Base-by-base conservation (phyloP, 108 stramenopile genomes). In the Phaeodactylum tricornutum region DNA sequence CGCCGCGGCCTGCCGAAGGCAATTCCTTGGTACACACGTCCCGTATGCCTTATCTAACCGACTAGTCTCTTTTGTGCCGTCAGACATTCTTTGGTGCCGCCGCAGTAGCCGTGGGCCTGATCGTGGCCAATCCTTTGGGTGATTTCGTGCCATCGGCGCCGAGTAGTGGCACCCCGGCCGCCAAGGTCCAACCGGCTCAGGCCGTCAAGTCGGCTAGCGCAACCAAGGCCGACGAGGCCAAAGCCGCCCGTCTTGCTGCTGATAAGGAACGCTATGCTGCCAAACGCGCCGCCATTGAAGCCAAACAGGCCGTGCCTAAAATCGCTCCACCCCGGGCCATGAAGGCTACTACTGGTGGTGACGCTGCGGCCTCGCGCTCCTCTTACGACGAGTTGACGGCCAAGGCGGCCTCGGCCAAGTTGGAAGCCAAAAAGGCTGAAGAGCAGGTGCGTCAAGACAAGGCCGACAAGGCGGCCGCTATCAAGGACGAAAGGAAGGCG, bases 1-100 rank as follows among this genome's bases (percentile, higher is more conserved):
- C 16, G 29, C 14, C 37, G 16, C 16, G 20, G 33, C n/a, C n/a
- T 35, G 34, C 14, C 34, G 34, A 43, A 5, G 3, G 6, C 3
- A 5, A 31, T 45, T 19, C 3, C n/a, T n/a, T n/a, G n/a, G n/a
- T n/a, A n/a, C n/a, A n/a, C n/a, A n/a, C n/a, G n/a, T n/a, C n/a
- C n/a, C n/a, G n/a, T n/a, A n/a, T n/a, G n/a, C n/a, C n/a, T n/a
- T n/a, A n/a, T n/a, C n/a, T n/a, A n/a, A n/a, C n/a, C n/a, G n/a
- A n/a, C n/a, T n/a, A n/a, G n/a, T n/a, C n/a, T n/a, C n/a, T n/a
- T n/a, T n/a, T n/a, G n/a, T n/a, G n/a, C n/a, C n/a, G n/a, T 44
- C 45, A 82, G 81, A 74, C 71, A 47, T 62, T 74, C 51, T 69
- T 86, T 34, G 84, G 84, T 57, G 84, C 71, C 23, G 75, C 72